phyloP scores from a whole-genome alignment of 2,329 filamentous ascomycete genomes.

The Ceratocystis destructans region DNA sequence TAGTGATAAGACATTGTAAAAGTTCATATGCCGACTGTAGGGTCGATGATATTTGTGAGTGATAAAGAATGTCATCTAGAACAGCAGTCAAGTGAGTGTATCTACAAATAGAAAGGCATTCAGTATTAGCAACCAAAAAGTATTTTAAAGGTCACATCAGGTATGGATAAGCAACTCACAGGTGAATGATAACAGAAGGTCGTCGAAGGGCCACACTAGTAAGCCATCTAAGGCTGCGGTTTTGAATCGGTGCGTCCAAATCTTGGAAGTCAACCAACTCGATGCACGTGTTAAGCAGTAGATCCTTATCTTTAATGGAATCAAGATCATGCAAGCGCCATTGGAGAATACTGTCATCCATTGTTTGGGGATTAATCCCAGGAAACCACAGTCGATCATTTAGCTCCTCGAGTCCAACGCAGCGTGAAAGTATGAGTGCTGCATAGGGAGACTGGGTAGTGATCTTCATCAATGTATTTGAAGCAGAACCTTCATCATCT shows the following conservation, averaged over 20 bases:
- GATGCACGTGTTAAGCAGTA: conserved; percentile 49
- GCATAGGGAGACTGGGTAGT: conserved; percentile 41
- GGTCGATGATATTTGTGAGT: conserved; percentile 47
- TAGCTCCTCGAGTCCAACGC: conserved; percentile 43
- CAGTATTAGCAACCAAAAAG: conserved; percentile 20
- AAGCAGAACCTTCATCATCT: conserved; percentile 23
- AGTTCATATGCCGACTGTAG: conserved; percentile 48
- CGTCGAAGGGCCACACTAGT: conserved; percentile 41
- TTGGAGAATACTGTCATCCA: conserved; percentile 30
- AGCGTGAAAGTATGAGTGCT: conserved; percentile 43
- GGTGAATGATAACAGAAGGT: conserved; percentile 41
- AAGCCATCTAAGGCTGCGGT: conserved; percentile 45
- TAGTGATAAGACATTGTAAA: conserved; percentile 42
- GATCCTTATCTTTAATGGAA: conserved; percentile 43
- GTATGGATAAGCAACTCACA: conserved; percentile 33
- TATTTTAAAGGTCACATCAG: background rate
- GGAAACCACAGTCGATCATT: conserved; percentile 50
- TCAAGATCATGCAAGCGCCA: conserved; percentile 33
- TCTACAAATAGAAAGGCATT: conserved; percentile 25
- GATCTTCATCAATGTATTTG: conserved; percentile 19
- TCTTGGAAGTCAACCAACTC: conserved; percentile 53
- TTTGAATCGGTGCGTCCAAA: conserved; percentile 48
- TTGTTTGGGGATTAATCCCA: conserved; percentile 35
- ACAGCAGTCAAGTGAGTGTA: conserved; percentile 43
- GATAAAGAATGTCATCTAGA: conserved; percentile 47